A percentile compares a stretch with the other conserved stretches of the same genome.
Evolutionary conservation across 495 filamentous ascomycete species (phyloP).

Genomic region (Daldinia bambusicola): DNA sequence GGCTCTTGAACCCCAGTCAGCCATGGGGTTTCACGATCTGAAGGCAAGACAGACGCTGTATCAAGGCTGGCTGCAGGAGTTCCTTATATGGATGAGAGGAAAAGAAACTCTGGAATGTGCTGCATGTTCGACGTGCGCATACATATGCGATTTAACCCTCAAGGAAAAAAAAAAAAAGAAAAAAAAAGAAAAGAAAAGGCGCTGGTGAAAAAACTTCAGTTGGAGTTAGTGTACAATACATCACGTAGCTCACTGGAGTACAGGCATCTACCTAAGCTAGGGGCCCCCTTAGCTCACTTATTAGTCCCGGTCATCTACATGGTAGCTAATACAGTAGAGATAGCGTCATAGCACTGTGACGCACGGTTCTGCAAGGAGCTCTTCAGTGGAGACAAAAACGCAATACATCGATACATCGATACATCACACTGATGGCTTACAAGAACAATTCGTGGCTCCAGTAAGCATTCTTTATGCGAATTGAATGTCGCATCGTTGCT

Average conservation of each 20-base stretch:
- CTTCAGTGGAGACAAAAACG: slow-evolving; percentile 28
- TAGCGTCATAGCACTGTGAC: slow-evolving; percentile 4
- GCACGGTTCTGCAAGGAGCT: slow-evolving; percentile 27
- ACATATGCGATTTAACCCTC: background rate
- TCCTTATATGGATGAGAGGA: slow-evolving; percentile 9
- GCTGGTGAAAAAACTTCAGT: background rate
- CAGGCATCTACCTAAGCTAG: background rate
- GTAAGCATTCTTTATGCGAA: slow-evolving; percentile 17
- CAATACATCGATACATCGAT: background rate
- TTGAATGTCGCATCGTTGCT: slow-evolving; percentile 26
- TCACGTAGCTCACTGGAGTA: background rate
- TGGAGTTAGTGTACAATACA: background rate
- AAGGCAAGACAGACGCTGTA: slow-evolving; percentile 36
- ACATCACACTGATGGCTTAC: background rate
- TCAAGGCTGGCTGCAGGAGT: slow-evolving; percentile 30
- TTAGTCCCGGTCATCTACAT: background rate
- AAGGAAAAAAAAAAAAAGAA: slow-evolving; percentile 1
- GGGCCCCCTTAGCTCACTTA: slow-evolving; percentile 6
- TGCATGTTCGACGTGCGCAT: slow-evolving; percentile 25
- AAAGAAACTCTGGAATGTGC: slow-evolving; percentile 7
- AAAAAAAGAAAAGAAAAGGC: slow-evolving; percentile 3
- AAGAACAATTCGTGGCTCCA: slow-evolving; percentile 10
- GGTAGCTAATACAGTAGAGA: background rate
- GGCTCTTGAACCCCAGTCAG: slow-evolving; percentile 20
- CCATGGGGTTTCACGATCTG: slow-evolving; percentile 21